A percentile compares a stretch with the other conserved stretches of the same genome.
These are phyloP conservation scores for Ramaria sp. DNA, from an alignment of 768 basidiomycete genomes.

Conservation along the genomic window DNA sequence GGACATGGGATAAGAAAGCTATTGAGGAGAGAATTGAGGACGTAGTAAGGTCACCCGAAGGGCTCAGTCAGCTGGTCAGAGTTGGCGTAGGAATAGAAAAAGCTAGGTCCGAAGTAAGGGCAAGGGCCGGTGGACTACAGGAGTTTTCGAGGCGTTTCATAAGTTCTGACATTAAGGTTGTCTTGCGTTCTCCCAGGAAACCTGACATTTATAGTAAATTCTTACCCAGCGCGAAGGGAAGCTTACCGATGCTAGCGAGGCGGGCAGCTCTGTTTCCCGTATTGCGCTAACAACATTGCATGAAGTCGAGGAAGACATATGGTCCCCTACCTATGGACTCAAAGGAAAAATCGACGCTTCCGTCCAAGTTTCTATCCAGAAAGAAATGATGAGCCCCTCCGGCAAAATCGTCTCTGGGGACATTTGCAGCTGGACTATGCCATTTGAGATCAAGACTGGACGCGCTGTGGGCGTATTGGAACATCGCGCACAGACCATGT, in stretches of 20 bases:
- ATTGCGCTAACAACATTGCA: slow-evolving; percentile 68
- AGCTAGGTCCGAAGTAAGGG: slow-evolving; percentile 52
- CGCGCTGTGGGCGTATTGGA: slow-evolving; percentile 68
- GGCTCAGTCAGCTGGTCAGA: slow-evolving; percentile 51
- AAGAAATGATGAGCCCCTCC: slow-evolving; percentile 21
- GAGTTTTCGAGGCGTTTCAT: slow-evolving; percentile 62
- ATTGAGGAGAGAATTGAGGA: slow-evolving; percentile 50
- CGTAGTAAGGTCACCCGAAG: slow-evolving; percentile 29
- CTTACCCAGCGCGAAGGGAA: slow-evolving; percentile 43
- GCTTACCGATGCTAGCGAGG: slow-evolving; percentile 56
- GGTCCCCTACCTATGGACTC: slow-evolving; percentile 89
- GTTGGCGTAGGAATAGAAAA: slow-evolving; percentile 46
- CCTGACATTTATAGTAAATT: neutral
- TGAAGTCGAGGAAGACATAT: slow-evolving; percentile 95
- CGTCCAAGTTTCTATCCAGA: slow-evolving; percentile 54
- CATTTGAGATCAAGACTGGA: slow-evolving; percentile 97
- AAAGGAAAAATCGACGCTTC: slow-evolving; percentile 95
- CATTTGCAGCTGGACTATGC: slow-evolving; percentile 32
- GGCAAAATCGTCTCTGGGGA: neutral
- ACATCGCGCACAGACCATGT: slow-evolving; percentile 95
- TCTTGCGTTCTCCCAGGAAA: neutral
- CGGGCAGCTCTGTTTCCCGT: slow-evolving; percentile 33
- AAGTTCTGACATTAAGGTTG: slow-evolving; percentile 50
- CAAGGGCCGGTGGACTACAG: slow-evolving; percentile 52
- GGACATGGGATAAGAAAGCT: slow-evolving; percentile 52